These are phyloP conservation scores for Periconia macrospinosa DNA, from an alignment of 2,329 filamentous ascomycete genomes.

Conservation along the genomic window DNA sequence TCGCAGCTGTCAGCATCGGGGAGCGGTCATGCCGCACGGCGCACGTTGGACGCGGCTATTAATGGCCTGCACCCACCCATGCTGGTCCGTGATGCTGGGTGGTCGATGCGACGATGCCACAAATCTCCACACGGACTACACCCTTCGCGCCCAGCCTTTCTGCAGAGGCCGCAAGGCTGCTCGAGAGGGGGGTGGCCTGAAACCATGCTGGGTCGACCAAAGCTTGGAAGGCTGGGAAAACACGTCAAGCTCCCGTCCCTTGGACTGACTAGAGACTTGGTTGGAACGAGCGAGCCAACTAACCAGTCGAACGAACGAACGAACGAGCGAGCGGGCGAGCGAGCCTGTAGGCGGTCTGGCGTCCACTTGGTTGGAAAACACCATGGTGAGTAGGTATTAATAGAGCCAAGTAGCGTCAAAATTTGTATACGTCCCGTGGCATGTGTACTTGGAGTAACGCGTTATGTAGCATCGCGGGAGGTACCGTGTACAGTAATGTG, in stretches of 20 bases:
- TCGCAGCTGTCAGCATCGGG: constrained; percentile 33
- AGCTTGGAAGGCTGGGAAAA: constrained; percentile 26
- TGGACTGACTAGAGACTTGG: background rate
- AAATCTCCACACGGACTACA: constrained; percentile 40
- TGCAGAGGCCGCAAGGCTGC: constrained; percentile 19
- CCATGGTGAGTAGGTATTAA: background rate
- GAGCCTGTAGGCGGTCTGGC: too few species aligned
- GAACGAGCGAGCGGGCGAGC: too few species aligned
- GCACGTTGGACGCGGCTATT: constrained; percentile 19
- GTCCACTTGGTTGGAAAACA: too few species aligned
- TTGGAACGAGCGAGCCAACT: too few species aligned
- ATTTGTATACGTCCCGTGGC: too few species aligned
- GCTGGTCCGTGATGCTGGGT: constrained; percentile 10
- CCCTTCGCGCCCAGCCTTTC: constrained; percentile 13
- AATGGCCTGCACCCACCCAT: constrained; percentile 19
- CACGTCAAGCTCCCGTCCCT: constrained; percentile 29
- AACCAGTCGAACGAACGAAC: too few species aligned
- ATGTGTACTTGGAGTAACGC: too few species aligned
- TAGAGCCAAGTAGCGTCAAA: too few species aligned
- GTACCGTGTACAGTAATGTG: too few species aligned
- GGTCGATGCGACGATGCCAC: constrained; percentile 6
- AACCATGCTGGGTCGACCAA: constrained; percentile 7
- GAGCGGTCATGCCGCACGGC: constrained; percentile 29
- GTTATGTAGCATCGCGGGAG: too few species aligned
- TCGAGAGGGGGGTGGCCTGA: constrained; percentile 31